Conservation (phyloP, 352 stramenopile genomes). For the Phytophthora constricta region DNA sequence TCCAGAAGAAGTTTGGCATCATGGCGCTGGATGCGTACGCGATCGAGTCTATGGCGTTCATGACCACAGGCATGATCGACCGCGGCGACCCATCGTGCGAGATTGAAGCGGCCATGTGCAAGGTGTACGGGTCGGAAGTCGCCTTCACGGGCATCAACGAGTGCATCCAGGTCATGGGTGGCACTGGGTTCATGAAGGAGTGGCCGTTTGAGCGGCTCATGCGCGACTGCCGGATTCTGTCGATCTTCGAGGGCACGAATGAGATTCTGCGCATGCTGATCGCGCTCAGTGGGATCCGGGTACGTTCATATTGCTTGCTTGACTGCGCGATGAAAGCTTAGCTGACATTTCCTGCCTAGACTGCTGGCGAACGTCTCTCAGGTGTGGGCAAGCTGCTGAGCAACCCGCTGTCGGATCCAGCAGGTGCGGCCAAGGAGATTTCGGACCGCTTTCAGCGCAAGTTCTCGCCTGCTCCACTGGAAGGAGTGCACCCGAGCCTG, state of each 20-base stretch:
- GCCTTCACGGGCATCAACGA: constrained; percentile 89
- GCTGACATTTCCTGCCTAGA: constrained; percentile 49
- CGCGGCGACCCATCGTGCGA: constrained; percentile 84
- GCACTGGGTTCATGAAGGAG: constrained; percentile 93
- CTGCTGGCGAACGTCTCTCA: constrained; percentile 81
- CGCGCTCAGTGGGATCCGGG: constrained; percentile 80
- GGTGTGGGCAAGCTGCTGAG: constrained; percentile 77
- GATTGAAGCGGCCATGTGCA: constrained; percentile 90
- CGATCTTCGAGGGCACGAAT: constrained; percentile 93
- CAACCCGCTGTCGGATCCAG: constrained; percentile 84
- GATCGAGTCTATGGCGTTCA: constrained; percentile 91
- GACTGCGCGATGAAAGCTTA: constrained; percentile 3
- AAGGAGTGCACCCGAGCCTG: constrained; percentile 78
- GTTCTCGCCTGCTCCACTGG: constrained; percentile 69
- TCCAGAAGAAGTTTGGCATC: constrained; percentile 90
- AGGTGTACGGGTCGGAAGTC: constrained; percentile 88
- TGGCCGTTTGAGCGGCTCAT: constrained; percentile 93
- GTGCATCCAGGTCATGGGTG: constrained; percentile 89
- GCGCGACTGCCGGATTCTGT: constrained; percentile 91
- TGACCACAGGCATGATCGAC: constrained; percentile 91
- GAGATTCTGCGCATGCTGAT: constrained; percentile 94
- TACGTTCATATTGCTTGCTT: constrained; percentile 40
- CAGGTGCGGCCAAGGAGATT: constrained; percentile 72
- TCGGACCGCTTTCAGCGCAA: constrained; percentile 84
- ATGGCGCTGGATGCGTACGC: constrained; percentile 86